These are phyloP conservation scores for Ganoderma lingzhi DNA, from an alignment of 1,284 basidiomycete species.

Conservation along the genomic window DNA sequence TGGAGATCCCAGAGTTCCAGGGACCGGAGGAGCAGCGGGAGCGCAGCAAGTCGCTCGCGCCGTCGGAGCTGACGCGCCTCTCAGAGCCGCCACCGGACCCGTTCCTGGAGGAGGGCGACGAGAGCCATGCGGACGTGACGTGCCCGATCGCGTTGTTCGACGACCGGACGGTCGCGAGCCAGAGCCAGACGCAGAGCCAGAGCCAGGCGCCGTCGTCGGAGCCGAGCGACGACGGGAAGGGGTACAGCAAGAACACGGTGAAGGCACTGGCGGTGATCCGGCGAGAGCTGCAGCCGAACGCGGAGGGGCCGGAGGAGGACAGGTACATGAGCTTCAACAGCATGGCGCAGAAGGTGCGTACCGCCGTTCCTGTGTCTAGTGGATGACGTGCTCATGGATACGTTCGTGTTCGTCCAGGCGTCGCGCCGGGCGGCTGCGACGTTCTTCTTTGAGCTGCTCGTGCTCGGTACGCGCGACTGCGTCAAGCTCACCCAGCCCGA, in stretches of 20 bases:
- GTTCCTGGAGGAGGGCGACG: conserved; percentile 63
- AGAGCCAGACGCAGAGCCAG: conserved; percentile 48
- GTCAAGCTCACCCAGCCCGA: conserved; percentile 79
- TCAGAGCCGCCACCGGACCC: conserved; percentile 71
- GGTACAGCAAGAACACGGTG: conserved; percentile 90
- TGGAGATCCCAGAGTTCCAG: conserved; percentile 55
- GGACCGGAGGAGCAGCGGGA: conserved; percentile 47
- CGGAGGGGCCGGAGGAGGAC: conserved; percentile 56
- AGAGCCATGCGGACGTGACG: conserved; percentile 70
- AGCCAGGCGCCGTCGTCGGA: conserved; percentile 20
- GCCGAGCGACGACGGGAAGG: conserved; percentile 66
- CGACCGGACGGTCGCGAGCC: conserved; percentile 51
- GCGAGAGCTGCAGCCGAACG: conserved; percentile 70
- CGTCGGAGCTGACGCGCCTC: conserved; percentile 66
- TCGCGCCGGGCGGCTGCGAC: conserved; percentile 91
- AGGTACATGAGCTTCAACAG: conserved; percentile 77
- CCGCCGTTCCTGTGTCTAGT: conserved; percentile 11
- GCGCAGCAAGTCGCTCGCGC: conserved; percentile 52
- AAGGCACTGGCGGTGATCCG: conserved; percentile 89
- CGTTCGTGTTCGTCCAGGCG: conserved; percentile 55
- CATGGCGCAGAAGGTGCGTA: conserved; percentile 75
- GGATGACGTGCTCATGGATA: not conserved
- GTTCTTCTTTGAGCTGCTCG: conserved; percentile 98
- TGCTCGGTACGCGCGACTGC: conserved; percentile 92
- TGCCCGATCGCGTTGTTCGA: conserved; percentile 90